phyloP scores from a whole-genome alignment of 805 yeast species.

The Yarrowia sp. region DNA sequence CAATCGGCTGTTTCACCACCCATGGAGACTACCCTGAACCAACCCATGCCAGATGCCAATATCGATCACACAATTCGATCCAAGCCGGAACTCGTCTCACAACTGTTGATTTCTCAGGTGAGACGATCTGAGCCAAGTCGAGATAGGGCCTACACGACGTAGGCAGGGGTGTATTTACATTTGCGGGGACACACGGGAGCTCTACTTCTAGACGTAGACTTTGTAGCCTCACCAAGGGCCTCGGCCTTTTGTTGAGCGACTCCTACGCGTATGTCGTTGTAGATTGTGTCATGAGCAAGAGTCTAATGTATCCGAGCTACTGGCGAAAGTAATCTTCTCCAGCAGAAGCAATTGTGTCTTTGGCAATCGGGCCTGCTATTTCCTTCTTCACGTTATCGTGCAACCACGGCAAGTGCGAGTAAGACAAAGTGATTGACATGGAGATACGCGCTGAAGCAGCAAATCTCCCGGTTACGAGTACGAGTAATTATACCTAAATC shows the following conservation, averaged over 20 bases:
- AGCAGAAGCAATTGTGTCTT: no score
- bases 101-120: background rate
- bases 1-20: no score
- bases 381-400: no score
- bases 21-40: no score
- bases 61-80: no score
- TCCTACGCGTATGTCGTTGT: background rate
- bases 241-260: background rate
- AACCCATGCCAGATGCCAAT: no score
- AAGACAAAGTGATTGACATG: background rate
- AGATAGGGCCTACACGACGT: background rate
- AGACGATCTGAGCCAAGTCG: background rate
- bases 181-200: background rate
- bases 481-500: no score
- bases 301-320: background rate
- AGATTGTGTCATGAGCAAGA: background rate
- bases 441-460: background rate
- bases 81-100: no score
- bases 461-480: no score
- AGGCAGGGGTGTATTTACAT: slow-evolving; percentile 13
- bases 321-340: no score
- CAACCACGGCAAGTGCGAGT: background rate
- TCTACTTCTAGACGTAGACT: background rate
- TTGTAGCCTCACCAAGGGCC: background rate
- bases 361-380: no score